Evolutionary conservation across 2,329 filamentous ascomycete species (phyloP).

Genomic region (Sarocladium brachiariae): DNA sequence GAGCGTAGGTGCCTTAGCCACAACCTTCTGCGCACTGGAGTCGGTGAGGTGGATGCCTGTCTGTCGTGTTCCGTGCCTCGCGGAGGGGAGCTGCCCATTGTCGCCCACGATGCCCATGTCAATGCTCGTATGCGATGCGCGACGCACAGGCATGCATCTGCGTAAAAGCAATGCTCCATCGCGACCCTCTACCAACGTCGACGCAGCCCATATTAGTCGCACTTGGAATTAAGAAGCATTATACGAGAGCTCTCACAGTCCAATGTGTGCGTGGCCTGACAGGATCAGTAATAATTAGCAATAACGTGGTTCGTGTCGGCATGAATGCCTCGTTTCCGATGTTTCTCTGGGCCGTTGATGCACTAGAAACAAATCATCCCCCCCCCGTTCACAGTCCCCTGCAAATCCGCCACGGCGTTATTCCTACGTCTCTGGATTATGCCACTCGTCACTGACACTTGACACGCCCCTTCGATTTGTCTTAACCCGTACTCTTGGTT

Average conservation of each 20-base stretch:
- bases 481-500: not conserved
- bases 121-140: not conserved
- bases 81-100: not conserved
- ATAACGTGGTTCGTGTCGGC: not conserved
- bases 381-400: not conserved
- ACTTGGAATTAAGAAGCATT: too few species aligned
- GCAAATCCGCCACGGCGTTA: not conserved
- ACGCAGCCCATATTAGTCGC: too few species aligned
- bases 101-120: not conserved
- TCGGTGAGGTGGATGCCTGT: not conserved
- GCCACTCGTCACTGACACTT: not conserved
- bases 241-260: not conserved
- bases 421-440: not conserved
- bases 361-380: not conserved
- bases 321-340: conserved; percentile 4
- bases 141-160: not conserved
- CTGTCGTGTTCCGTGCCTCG: not conserved
- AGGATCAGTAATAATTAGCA: not conserved
- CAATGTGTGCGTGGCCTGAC: not conserved
- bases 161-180: not conserved
- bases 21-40: not conserved
- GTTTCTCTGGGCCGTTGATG: conserved; percentile 1
- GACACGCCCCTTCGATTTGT: conserved; percentile 1
- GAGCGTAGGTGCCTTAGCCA: not conserved
- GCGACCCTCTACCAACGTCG: too few species aligned